phyloP scores from a whole-genome alignment of 371 early-diverging fungal species.

The Mucor piriformis region DNA sequence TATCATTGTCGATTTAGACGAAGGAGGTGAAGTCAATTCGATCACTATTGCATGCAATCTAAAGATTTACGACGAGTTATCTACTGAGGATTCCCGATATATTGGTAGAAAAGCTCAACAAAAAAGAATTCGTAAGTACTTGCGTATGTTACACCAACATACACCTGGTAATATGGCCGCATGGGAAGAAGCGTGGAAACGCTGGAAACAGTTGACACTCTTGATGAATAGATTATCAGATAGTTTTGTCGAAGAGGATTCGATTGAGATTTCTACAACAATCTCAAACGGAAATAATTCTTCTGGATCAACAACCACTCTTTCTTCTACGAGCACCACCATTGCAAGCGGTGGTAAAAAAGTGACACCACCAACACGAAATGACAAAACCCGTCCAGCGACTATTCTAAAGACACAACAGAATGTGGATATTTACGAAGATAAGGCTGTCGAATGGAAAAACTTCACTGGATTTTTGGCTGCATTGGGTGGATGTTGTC shows the following conservation, averaged over 20 bases:
- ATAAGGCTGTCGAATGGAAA: constrained; percentile 59
- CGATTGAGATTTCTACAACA: neutral
- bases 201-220: constrained; percentile 69
- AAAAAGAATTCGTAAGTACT: constrained; percentile 71
- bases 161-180: constrained; percentile 81
- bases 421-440: constrained; percentile 39
- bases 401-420: constrained; percentile 10
- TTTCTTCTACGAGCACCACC: neutral
- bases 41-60: constrained; percentile 70
- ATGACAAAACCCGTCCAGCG: neutral
- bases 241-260: constrained; percentile 29
- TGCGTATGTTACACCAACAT: constrained; percentile 67
- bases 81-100: constrained; percentile 54
- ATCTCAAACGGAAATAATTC: neutral
- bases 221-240: constrained; percentile 50
- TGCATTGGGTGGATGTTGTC: constrained; percentile 68
- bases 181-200: constrained; percentile 87
- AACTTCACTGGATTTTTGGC: constrained; percentile 76
- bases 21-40: constrained; percentile 40
- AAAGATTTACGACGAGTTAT: constrained; percentile 70
- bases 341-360: constrained; percentile 6
- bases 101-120: constrained; percentile 78
- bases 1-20: constrained; percentile 58
- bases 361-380: neutral
- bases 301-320: neutral